A percentile compares a stretch with the other conserved stretches of the same genome.
phyloP scores from a whole-genome alignment of 2,329 filamentous ascomycete species.

The Ilyonectria destructans region DNA sequence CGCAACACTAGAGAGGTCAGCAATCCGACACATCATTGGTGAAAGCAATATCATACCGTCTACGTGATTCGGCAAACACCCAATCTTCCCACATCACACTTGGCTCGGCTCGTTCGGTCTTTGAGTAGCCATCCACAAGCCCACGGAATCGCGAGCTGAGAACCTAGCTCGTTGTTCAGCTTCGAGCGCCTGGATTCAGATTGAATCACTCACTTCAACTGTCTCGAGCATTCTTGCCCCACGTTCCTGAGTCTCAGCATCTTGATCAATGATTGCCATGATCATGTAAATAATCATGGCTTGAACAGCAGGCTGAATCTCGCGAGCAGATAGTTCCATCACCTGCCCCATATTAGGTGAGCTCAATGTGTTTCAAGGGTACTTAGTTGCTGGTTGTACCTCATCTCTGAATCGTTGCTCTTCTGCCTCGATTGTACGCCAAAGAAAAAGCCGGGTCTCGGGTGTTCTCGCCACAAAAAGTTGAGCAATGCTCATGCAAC shows the following conservation, averaged over 20 bases:
- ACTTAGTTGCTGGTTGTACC: constrained; percentile 24
- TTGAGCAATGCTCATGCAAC: constrained; percentile 48
- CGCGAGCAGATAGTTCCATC: neutral
- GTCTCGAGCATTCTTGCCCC: constrained; percentile 37
- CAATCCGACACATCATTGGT: fast-evolving
- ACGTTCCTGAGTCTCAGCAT: constrained; percentile 21
- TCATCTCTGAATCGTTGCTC: constrained; percentile 40
- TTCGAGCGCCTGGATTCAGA: neutral
- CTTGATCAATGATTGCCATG: constrained; percentile 48
- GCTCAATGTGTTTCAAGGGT: fast-evolving
- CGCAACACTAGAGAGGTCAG: constrained; percentile 33
- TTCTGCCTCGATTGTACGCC: constrained; percentile 48
- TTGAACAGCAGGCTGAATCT: constrained; percentile 46
- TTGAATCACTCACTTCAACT: constrained; percentile 33
- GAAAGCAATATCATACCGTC: constrained; percentile 35
- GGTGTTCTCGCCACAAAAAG: constrained; percentile 43
- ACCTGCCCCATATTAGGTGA: constrained; percentile 20
- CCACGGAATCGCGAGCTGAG: constrained; percentile 35
- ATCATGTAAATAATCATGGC: constrained; percentile 50
- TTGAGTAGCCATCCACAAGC: constrained; percentile 25
- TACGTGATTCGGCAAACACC: constrained; percentile 52
- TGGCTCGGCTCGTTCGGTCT: constrained; percentile 33
- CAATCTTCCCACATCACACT: constrained; percentile 50
- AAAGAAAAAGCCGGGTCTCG: constrained; percentile 47
- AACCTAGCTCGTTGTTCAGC: constrained; percentile 12